Evolutionary conservation across 2,329 filamentous ascomycete genomes (phyloP).

Genomic region (Penicillium digitatum): DNA sequence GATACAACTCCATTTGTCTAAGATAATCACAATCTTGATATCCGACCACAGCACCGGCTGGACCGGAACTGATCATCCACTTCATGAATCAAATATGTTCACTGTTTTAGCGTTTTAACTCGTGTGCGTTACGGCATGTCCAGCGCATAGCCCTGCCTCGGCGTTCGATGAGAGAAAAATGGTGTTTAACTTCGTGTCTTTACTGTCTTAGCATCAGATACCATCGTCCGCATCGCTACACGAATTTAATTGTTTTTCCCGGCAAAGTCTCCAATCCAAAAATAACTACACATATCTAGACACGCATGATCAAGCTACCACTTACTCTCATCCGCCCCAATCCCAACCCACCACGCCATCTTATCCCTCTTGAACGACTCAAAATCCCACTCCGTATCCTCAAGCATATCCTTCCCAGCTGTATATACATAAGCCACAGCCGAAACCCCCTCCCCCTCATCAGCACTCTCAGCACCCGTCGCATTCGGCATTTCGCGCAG

Average conservation of each 20-base stretch:
- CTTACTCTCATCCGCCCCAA: conserved; percentile 46
- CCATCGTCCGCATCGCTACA: conserved; percentile 15
- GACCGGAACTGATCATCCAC: background rate
- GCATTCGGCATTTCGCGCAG: conserved; percentile 41
- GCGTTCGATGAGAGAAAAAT: background rate
- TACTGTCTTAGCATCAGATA: conserved; percentile 21
- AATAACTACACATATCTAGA: background rate
- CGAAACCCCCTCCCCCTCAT: conserved; percentile 44
- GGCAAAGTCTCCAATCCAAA: too few relatives aligned
- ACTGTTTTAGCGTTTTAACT: background rate
- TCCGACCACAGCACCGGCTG: background rate
- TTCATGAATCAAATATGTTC: background rate
- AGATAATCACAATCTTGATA: background rate
- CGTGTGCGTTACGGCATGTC: background rate
- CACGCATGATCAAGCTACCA: conserved; percentile 23
- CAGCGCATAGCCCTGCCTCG: background rate
- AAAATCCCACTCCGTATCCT: conserved; percentile 82
- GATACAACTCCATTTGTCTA: background rate
- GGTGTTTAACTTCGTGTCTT: background rate
- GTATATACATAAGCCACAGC: conserved; percentile 65
- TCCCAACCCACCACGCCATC: conserved; percentile 57
- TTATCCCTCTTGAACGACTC: conserved; percentile 76
- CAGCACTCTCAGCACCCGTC: conserved; percentile 52
- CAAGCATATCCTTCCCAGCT: conserved; percentile 50
- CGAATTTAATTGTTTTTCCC: background rate